Percentiles rank a stretch among this genome's conserved stretches.
Evolutionary conservation across 2,329 filamentous ascomycete genomes (phyloP).

Genomic region (Diaporthe sp.): DNA sequence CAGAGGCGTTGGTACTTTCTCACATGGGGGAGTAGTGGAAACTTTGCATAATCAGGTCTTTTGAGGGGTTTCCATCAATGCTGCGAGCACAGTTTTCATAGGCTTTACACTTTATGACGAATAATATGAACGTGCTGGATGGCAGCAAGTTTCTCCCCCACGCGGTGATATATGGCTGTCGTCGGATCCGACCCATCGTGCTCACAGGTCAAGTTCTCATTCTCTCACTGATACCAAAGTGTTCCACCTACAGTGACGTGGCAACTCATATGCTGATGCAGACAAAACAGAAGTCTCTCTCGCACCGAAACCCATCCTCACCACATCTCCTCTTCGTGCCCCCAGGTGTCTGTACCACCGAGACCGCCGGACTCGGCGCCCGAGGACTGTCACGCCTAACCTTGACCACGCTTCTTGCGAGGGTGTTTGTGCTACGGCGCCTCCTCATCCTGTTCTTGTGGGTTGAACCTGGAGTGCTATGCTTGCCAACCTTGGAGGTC

Average conservation of each 20-base stretch:
- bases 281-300: conserved; percentile 71
- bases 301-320: conserved; percentile 68
- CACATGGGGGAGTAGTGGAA: background rate
- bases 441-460: background rate
- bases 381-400: conserved; percentile 31
- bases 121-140: conserved; percentile 23
- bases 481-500: conserved; percentile 16
- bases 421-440: conserved; percentile 13
- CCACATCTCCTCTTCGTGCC: conserved; percentile 67
- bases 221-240: background rate
- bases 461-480: conserved; percentile 8
- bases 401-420: conserved; percentile 33
- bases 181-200: background rate
- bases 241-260: background rate
- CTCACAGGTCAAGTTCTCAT: background rate
- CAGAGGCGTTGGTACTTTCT: conserved; percentile 23
- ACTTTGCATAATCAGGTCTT: conserved; percentile 32
- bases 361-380: conserved; percentile 44
- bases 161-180: background rate
- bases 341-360: conserved; percentile 61
- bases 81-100: conserved; percentile 34
- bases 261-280: conserved; percentile 56
- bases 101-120: conserved; percentile 30
- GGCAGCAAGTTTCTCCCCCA: conserved; percentile 43
- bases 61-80: conserved; percentile 16